phyloP scores from a whole-genome alignment of 148 eudicot species.

The Silene latifolia region DNA sequence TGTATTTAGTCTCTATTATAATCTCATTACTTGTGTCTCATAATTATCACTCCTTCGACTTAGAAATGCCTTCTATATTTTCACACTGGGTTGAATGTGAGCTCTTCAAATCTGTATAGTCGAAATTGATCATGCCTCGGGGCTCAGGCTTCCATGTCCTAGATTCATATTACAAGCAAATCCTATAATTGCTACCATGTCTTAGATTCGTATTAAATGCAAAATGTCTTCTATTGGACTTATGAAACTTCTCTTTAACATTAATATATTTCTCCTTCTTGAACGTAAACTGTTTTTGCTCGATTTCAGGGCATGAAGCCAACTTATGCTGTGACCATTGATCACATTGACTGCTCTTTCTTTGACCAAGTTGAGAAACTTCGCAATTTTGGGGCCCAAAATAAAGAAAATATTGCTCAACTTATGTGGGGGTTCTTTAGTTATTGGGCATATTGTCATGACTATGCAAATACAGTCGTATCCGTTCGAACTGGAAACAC shows the following conservation, averaged over 20 bases:
- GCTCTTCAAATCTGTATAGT: too few species aligned
- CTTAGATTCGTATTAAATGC: background rate
- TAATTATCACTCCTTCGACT: too few species aligned
- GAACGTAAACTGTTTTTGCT: conserved; percentile 2
- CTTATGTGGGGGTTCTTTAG: conserved; percentile 86
- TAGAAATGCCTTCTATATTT: too few species aligned
- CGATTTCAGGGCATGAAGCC: conserved; percentile 59
- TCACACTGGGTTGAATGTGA: too few species aligned
- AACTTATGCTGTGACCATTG: conserved; percentile 64
- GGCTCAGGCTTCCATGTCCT: too few species aligned
- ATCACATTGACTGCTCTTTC: conserved; percentile 56
- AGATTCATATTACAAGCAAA: too few species aligned
- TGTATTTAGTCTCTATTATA: background rate
- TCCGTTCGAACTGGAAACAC: conserved; percentile 69
- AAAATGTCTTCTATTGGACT: too few species aligned
- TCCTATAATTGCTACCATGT: background rate
- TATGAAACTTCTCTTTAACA: background rate
- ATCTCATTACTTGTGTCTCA: background rate
- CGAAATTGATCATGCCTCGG: too few species aligned
- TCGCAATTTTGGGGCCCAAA: conserved; percentile 58
- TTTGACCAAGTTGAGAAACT: conserved; percentile 86
- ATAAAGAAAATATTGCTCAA: conserved; percentile 67
- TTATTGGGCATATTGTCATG: conserved; percentile 94
- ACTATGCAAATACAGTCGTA: conserved; percentile 76
- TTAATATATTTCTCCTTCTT: background rate